Percentiles rank a stretch among this genome's conserved stretches.
Conservation (phyloP, 1,139 yeast species). For the Hyphopichia wangnamkhiaoensis region DNA sequence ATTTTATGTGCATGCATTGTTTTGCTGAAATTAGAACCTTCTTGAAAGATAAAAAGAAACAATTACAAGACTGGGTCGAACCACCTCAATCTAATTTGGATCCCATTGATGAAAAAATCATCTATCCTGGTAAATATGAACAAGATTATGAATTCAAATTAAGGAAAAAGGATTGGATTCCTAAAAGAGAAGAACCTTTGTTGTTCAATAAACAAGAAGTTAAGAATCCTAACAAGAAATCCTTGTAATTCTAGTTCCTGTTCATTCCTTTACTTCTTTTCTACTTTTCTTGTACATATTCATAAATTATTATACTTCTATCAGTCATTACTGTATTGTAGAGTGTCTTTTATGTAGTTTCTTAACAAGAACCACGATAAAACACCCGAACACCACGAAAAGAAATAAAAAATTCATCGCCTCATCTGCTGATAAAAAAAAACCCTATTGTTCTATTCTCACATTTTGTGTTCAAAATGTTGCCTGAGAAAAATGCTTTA, state of each 20-base stretch:
- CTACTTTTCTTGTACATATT: conserved; percentile 4
- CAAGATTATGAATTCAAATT: conserved; percentile 45
- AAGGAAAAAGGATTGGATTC: conserved; percentile 67
- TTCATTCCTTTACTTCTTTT: no score
- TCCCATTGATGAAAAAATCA: conserved; percentile 60
- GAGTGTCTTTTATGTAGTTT: no score
- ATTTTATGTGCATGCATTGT: conserved; percentile 91
- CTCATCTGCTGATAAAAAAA: not conserved
- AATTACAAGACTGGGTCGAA: conserved; percentile 23
- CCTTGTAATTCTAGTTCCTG: not conserved
- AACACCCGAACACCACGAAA: not conserved
- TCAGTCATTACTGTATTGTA: not conserved
- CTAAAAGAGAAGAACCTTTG: conserved; percentile 46
- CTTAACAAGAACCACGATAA: no score
- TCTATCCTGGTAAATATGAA: conserved; percentile 71
- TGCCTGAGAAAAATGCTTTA: not conserved
- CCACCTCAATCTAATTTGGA: conserved; percentile 55
- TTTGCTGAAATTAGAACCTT: conserved; percentile 75
- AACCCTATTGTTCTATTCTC: not conserved
- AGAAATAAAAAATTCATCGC: no score
- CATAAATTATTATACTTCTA: not conserved
- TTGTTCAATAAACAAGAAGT: conserved; percentile 25
- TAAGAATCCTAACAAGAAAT: conserved; percentile 13
- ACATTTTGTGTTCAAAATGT: not conserved
- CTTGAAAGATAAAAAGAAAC: conserved; percentile 59